These are phyloP conservation scores for Stevia rebaudiana DNA, from an alignment of 140 eudicot species.

Conservation along the genomic window DNA sequence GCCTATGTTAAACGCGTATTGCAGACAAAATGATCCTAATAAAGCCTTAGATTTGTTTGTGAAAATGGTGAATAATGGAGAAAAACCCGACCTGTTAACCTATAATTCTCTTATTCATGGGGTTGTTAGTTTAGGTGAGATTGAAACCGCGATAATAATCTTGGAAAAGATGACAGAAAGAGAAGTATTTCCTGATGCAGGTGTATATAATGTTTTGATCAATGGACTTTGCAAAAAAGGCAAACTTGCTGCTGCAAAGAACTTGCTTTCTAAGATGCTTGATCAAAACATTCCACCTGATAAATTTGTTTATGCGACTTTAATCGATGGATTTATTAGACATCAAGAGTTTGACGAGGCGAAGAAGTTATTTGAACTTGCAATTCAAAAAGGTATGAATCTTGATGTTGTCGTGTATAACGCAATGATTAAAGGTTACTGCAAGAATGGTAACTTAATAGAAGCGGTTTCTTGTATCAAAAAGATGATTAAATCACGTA, in stretches of 20 bases:
- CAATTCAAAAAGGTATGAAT: slow-evolving; percentile 35
- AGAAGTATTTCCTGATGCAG: slow-evolving; percentile 63
- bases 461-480: slow-evolving; percentile 59
- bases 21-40: slow-evolving; percentile 49
- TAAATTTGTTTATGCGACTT: slow-evolving; percentile 54
- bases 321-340: slow-evolving; percentile 69
- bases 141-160: slow-evolving; percentile 56
- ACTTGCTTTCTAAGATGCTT: slow-evolving; percentile 67
- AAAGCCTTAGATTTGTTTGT: slow-evolving; percentile 51
- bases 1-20: slow-evolving; percentile 54
- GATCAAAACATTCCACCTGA: slow-evolving; percentile 52
- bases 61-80: slow-evolving; percentile 59
- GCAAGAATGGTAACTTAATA: slow-evolving; percentile 63
- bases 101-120: slow-evolving; percentile 80
- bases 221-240: slow-evolving; percentile 71
- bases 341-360: slow-evolving; percentile 56
- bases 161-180: slow-evolving; percentile 63
- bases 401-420: slow-evolving; percentile 75
- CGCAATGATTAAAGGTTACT: slow-evolving; percentile 75
- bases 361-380: slow-evolving; percentile 49
- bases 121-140: slow-evolving; percentile 58
- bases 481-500: slow-evolving; percentile 35
- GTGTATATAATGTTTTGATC: slow-evolving; percentile 65
- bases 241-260: slow-evolving; percentile 47
- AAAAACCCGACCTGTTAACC: slow-evolving; percentile 59